A percentile compares a stretch with the other conserved stretches of the same genome.
phyloP scores from a whole-genome alignment of 805 yeast species.

The Scheffersomyces spartinae region DNA sequence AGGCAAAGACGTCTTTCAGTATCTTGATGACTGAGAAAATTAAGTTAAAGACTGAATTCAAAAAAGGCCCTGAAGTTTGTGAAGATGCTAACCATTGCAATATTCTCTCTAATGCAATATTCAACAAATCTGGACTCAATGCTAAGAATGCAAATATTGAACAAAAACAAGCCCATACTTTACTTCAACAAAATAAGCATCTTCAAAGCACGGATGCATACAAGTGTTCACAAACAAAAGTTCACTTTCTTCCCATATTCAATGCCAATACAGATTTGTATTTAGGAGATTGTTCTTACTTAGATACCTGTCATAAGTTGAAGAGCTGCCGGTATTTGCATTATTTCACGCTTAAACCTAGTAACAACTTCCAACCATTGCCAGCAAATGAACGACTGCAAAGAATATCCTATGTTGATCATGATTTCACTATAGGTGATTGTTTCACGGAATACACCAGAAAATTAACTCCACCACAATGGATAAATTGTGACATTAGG shows the following conservation, averaged over 20 bases:
- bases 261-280: slow-evolving; percentile 48
- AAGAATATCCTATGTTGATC: no score
- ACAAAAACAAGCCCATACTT: background rate
- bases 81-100: slow-evolving; percentile 13
- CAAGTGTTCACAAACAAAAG: slow-evolving; percentile 13
- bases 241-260: slow-evolving; percentile 16
- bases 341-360: slow-evolving; percentile 46
- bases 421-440: slow-evolving; percentile 40
- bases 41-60: slow-evolving; percentile 8
- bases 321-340: slow-evolving; percentile 74
- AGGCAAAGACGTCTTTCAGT: background rate
- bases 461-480: slow-evolving; percentile 49
- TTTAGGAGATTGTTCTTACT: slow-evolving; percentile 85
- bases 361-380: no score
- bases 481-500: slow-evolving; percentile 80
- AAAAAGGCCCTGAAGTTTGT: slow-evolving; percentile 23
- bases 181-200: slow-evolving; percentile 2
- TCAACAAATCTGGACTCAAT: slow-evolving; percentile 7
- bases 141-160: background rate
- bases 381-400: no score
- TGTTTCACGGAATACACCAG: slow-evolving; percentile 26
- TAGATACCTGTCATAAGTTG: slow-evolving; percentile 88
- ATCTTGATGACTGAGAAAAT: slow-evolving; percentile 8
- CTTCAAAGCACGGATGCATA: slow-evolving; percentile 9
- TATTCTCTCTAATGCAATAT: slow-evolving; percentile 12